Percentiles rank a stretch among this genome's conserved stretches.
These are phyloP conservation scores for Backusella luteola DNA, from an alignment of 192 early-diverging fungal species.

Conservation along the genomic window DNA sequence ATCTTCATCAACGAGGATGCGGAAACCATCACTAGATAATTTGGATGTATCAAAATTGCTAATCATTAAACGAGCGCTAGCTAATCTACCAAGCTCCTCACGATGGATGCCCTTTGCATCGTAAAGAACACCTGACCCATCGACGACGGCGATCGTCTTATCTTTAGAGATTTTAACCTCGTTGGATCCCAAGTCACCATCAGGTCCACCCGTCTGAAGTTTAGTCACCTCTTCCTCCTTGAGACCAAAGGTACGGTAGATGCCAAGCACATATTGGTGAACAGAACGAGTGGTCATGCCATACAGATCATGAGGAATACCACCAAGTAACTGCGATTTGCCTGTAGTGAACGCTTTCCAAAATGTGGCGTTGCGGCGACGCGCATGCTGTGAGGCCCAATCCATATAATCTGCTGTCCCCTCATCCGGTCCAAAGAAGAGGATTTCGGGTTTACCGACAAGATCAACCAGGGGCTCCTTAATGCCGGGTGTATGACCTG, in stretches of 20 bases:
- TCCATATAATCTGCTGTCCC: slow-evolving; percentile 99
- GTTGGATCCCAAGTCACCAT: slow-evolving; percentile 97
- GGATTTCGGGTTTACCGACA: slow-evolving; percentile 91
- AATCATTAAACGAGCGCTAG: slow-evolving; percentile 82
- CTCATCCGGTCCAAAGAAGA: slow-evolving; percentile 99
- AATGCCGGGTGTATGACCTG: slow-evolving; percentile 92
- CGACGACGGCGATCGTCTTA: slow-evolving; percentile 92
- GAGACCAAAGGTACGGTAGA: slow-evolving; percentile 77
- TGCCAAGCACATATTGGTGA: slow-evolving; percentile 97
- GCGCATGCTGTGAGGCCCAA: slow-evolving; percentile 97
- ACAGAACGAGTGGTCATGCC: slow-evolving; percentile 99
- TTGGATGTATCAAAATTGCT: slow-evolving; percentile 82
- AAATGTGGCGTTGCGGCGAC: slow-evolving; percentile 84
- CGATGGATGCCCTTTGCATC: slow-evolving; percentile 93
- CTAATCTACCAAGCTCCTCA: slow-evolving; percentile 80
- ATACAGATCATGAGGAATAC: slow-evolving; percentile 96
- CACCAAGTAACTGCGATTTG: slow-evolving; percentile 92
- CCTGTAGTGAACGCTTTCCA: slow-evolving; percentile 99
- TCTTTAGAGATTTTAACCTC: slow-evolving; percentile 99
- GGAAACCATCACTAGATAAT: slow-evolving; percentile 85
- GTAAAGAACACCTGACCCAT: slow-evolving; percentile 94
- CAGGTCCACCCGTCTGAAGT: slow-evolving; percentile 98
- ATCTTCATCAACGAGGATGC: slow-evolving; percentile 91
- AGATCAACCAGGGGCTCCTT: slow-evolving; percentile 95
- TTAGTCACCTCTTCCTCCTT: slow-evolving; percentile 88